These are phyloP conservation scores for Penicillium sclerotiorum DNA, from an alignment of 2,329 filamentous ascomycete genomes.

Conservation along the genomic window DNA sequence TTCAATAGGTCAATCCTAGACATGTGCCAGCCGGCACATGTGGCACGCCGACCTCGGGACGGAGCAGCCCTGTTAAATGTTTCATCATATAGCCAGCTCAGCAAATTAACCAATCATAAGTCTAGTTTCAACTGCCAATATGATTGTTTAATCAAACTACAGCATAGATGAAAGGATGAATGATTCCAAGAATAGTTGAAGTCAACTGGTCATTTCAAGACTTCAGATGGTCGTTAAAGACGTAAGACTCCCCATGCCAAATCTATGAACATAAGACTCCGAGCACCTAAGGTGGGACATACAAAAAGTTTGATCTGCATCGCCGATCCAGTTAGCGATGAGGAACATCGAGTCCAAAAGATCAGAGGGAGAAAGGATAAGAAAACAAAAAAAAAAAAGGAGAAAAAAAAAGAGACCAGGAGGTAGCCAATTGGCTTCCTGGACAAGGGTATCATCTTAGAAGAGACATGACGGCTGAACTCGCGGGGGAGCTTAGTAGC, in stretches of 20 bases:
- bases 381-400: slow-evolving; percentile 15
- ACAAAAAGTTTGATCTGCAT: slow-evolving; percentile 28
- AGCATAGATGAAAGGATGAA: too few species aligned
- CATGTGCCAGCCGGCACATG: too few species aligned
- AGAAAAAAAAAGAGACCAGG: slow-evolving; percentile 14
- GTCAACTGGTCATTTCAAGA: too few species aligned
- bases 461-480: background rate
- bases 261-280: slow-evolving; percentile 20
- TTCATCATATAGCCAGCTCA: too few species aligned
- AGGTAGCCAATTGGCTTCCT: background rate
- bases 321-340: slow-evolving; percentile 33
- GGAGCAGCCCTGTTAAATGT: too few species aligned
- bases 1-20: too few species aligned
- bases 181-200: too few species aligned
- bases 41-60: too few species aligned
- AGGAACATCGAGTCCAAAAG: slow-evolving; percentile 18
- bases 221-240: background rate
- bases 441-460: slow-evolving; percentile 1
- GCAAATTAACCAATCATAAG: too few species aligned
- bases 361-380: slow-evolving; percentile 16
- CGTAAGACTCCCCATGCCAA: slow-evolving; percentile 22
- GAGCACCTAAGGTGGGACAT: slow-evolving; percentile 19
- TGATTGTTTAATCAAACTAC: too few species aligned
- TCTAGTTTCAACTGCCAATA: too few species aligned
- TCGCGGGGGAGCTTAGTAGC: slow-evolving; percentile 33